Evolutionary conservation across 257 asterid species (phyloP).

Genomic region (Petunia secreta): DNA sequence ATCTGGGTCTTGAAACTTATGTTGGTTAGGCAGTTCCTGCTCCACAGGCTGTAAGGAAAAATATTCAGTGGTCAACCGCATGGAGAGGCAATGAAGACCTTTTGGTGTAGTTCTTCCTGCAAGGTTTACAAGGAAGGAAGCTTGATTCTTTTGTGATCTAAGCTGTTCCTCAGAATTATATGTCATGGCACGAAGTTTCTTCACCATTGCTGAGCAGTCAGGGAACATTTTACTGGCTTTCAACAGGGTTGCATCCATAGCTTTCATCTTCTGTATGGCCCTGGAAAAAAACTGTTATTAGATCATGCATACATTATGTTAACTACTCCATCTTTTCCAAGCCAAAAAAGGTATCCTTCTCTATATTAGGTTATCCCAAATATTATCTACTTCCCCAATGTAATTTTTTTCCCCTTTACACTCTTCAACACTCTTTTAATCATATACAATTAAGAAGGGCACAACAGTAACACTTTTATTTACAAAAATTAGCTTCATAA

Average conservation of each 20-base stretch:
- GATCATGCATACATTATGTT: neutral
- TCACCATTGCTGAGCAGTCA: conserved; percentile 57
- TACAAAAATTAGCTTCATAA: neutral
- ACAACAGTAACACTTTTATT: neutral
- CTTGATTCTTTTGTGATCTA: conserved; percentile 60
- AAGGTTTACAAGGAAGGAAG: conserved; percentile 56
- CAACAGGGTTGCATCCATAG: conserved; percentile 58
- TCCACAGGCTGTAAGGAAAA: conserved; percentile 49
- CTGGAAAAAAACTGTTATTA: conserved; percentile 22
- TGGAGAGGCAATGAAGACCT: conserved; percentile 70
- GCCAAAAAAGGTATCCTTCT: neutral
- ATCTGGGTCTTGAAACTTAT: conserved; percentile 51
- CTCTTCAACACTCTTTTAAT: neutral
- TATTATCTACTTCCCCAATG: neutral
- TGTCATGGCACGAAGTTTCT: conserved; percentile 74
- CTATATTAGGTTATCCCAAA: neutral
- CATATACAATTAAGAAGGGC: neutral
- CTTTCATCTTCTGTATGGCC: conserved; percentile 42
- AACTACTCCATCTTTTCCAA: neutral
- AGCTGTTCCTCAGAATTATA: conserved; percentile 69
- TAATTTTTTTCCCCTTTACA: neutral
- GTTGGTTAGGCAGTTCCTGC: conserved; percentile 40
- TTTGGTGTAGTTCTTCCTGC: conserved; percentile 62
- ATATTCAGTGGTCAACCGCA: conserved; percentile 57
- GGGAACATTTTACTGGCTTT: conserved; percentile 60